Percentiles rank a stretch among this genome's conserved stretches.
These are phyloP conservation scores for Maudiozyma humilis DNA, from an alignment of 1,139 yeast genomes.

Conservation along the genomic window DNA sequence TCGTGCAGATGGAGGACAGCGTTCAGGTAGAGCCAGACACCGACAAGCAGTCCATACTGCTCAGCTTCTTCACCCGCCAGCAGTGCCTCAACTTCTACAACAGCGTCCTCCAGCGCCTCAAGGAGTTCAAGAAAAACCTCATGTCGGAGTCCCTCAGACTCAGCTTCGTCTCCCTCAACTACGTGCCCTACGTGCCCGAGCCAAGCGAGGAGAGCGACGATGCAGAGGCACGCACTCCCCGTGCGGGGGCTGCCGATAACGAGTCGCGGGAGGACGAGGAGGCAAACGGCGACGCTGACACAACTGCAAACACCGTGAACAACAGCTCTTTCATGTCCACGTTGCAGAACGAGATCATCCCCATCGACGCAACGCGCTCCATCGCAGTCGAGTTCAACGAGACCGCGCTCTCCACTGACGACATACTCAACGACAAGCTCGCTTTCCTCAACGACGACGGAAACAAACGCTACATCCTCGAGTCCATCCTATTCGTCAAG, in stretches of 20 bases:
- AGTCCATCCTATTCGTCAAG: conserved; percentile 54
- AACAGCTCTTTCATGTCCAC: conserved; percentile 2
- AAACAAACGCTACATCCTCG: conserved; percentile 56
- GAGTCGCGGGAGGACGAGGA: conserved; percentile 35
- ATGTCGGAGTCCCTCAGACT: conserved; percentile 42
- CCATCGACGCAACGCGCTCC: conserved; percentile 26
- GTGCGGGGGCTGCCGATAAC: conserved; percentile 49
- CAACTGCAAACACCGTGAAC: conserved; percentile 20
- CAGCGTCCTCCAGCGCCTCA: conserved; percentile 37
- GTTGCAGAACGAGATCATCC: conserved; percentile 15
- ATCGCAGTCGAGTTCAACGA: conserved; percentile 24
- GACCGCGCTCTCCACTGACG: conserved; percentile 11
- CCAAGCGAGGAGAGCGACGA: no score
- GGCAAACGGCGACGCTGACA: background rate
- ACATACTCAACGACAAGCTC: conserved; percentile 46
- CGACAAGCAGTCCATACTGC: conserved; percentile 21
- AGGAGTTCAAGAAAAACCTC: conserved; percentile 37
- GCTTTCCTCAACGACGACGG: conserved; percentile 21
- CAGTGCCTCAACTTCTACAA: conserved; percentile 42
- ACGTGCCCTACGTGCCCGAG: conserved; percentile 27
- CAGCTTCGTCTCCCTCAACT: conserved; percentile 61
- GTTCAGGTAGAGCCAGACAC: conserved; percentile 5
- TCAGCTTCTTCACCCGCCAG: conserved; percentile 39
- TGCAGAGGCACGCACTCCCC: conserved; percentile 50
- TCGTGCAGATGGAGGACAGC: background rate